phyloP scores from a whole-genome alignment of 163 green algal genomes.

The Prototheca stagnorum region DNA sequence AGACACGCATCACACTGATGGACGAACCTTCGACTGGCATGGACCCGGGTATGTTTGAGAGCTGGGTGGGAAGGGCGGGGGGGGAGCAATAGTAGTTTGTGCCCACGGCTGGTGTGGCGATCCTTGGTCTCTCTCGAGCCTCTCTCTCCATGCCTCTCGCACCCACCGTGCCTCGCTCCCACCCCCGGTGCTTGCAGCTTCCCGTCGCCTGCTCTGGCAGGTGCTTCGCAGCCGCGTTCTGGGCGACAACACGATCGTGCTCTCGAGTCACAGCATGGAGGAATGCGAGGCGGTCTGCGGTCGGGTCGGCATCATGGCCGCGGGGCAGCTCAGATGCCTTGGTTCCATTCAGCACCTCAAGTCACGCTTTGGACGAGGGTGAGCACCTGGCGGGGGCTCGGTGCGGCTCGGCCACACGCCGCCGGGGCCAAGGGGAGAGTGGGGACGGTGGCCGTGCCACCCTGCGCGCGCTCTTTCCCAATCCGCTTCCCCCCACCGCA shows the following conservation, averaged over 20 bases:
- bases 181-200: too few relatives aligned
- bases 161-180: not conserved
- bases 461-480: not conserved
- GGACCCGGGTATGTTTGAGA: slow-evolving; percentile 39
- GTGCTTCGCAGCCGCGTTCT: slow-evolving; percentile 30
- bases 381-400: too few relatives aligned
- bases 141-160: not conserved
- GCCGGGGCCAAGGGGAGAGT: too few relatives aligned
- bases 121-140: too few relatives aligned
- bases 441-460: not conserved
- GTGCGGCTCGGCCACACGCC: too few relatives aligned
- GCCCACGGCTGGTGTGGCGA: too few relatives aligned
- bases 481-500: not conserved
- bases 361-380: not conserved
- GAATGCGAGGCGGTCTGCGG: slow-evolving; percentile 79
- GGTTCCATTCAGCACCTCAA: slow-evolving; percentile 5
- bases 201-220: slow-evolving; percentile 64
- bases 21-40: slow-evolving; percentile 58
- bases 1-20: slow-evolving; percentile 46
- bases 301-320: slow-evolving; percentile 48
- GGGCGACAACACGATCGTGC: slow-evolving; percentile 44
- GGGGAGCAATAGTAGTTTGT: too few relatives aligned
- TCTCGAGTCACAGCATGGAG: slow-evolving; percentile 88
- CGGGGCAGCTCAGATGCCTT: slow-evolving; percentile 39
- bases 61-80: not conserved